Conservation (phyloP, 495 filamentous ascomycete species). For the Neurospora tetraspora region DNA sequence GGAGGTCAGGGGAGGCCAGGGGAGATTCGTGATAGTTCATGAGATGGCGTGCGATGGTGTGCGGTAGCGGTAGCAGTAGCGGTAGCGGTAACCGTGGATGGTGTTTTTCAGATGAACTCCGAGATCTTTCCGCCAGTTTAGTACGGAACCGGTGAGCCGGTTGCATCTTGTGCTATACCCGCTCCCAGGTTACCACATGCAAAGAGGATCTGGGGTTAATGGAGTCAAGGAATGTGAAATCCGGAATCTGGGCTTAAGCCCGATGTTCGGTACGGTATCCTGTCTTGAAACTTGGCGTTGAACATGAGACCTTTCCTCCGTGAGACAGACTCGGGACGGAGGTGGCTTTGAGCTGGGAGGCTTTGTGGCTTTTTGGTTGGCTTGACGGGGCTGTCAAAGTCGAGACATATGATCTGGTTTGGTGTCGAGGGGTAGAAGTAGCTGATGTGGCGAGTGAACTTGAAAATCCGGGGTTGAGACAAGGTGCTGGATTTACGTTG, state of each 20-base stretch:
- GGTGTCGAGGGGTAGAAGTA: neutral
- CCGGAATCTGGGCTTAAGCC: neutral
- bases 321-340: neutral
- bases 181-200: neutral
- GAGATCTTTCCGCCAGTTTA: neutral
- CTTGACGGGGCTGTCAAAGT: neutral
- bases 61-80: neutral
- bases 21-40: neutral
- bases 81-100: neutral
- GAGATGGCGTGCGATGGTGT: neutral
- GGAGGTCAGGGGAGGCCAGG: neutral
- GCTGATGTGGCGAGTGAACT: neutral
- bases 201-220: neutral
- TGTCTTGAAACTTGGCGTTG: neutral
- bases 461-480: neutral
- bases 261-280: neutral
- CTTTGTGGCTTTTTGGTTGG: neutral
- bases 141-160: neutral
- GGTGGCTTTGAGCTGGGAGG: neutral
- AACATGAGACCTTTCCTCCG: neutral
- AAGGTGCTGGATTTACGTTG: neutral
- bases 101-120: neutral
- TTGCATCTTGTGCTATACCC: neutral
- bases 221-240: neutral
- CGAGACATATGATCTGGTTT: neutral